A percentile compares a stretch with the other conserved stretches of the same genome.
Conservation (phyloP, 179 eudicot genomes). For the Beta corolliflora region DNA sequence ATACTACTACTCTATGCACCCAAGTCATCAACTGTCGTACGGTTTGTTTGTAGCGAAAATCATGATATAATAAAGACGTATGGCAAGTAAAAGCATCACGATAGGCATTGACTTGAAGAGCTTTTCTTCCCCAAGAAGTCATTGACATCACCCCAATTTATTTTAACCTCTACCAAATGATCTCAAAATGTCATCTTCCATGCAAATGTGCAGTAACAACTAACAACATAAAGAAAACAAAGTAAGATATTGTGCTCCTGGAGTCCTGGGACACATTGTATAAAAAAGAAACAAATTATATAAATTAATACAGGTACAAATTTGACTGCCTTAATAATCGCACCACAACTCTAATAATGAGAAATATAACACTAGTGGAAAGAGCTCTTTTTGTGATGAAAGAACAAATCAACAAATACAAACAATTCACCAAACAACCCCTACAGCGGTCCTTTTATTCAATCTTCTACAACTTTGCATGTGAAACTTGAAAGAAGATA, state of each 20-base stretch:
- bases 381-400: constrained; percentile 20
- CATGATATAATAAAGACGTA: too few species aligned
- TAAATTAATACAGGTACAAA: constrained; percentile 20
- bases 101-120: too few species aligned
- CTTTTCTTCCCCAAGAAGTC: too few species aligned
- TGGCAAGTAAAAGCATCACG: too few species aligned
- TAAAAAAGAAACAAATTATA: constrained; percentile 12
- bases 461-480: constrained; percentile 24
- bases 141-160: too few species aligned
- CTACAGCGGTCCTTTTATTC: constrained; percentile 22
- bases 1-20: too few species aligned
- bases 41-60: too few species aligned
- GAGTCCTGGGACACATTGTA: background rate
- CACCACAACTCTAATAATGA: background rate
- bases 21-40: too few species aligned
- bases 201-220: too few species aligned
- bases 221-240: background rate
- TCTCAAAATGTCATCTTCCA: too few species aligned
- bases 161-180: too few species aligned
- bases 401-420: constrained; percentile 27
- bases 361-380: constrained; percentile 20
- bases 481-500: constrained; percentile 17
- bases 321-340: constrained; percentile 17
- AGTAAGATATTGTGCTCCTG: background rate
- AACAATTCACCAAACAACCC: constrained; percentile 16